phyloP scores from a whole-genome alignment of 495 filamentous ascomycete species.

The Hypoxylon subgilvum region DNA sequence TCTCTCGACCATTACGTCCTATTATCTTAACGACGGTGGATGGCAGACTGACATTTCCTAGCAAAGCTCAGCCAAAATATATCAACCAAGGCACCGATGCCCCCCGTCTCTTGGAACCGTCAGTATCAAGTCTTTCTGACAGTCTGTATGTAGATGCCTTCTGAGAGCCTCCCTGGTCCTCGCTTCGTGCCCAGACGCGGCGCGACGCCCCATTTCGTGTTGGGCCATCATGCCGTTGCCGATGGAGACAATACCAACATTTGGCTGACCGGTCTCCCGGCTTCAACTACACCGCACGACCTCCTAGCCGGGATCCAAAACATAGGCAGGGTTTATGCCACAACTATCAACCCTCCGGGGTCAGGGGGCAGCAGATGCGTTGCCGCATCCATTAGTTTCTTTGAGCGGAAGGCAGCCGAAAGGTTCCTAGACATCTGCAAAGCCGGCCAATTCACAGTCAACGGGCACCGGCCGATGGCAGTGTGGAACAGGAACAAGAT shows the following conservation, averaged over 20 bases:
- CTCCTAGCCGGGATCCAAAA: neutral
- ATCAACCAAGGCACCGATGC: too few species aligned
- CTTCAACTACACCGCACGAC: neutral
- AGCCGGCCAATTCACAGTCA: neutral
- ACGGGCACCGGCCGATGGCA: neutral
- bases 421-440: neutral
- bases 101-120: too few species aligned
- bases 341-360: neutral
- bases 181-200: too few species aligned
- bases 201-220: neutral
- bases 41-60: too few species aligned
- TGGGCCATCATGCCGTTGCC: too few species aligned
- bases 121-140: too few species aligned
- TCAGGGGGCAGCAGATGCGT: neutral
- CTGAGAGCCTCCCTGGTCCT: too few species aligned
- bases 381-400: neutral
- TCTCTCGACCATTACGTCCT: too few species aligned
- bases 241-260: neutral
- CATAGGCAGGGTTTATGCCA: neutral
- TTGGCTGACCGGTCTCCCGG: neutral
- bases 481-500: neutral
- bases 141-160: too few species aligned
- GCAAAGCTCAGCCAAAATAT: too few species aligned
- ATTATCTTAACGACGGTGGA: too few species aligned
- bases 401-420: neutral